Conservation (phyloP, 495 filamentous ascomycete species). For the Penicillium canariense region DNA sequence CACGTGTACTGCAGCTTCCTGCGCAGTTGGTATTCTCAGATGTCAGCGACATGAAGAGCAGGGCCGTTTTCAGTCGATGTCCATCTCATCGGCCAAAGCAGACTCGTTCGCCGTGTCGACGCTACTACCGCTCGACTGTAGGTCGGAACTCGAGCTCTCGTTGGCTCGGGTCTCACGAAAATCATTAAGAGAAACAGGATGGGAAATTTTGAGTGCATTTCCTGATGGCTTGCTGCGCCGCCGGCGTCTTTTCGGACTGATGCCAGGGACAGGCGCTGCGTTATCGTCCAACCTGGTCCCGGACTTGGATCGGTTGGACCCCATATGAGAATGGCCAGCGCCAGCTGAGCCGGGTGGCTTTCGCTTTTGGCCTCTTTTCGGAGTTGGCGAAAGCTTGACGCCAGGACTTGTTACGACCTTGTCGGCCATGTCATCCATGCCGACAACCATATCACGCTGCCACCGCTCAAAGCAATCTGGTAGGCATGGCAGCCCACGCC, state of each 20-base stretch:
- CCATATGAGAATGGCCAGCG: background rate
- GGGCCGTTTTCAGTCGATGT: slow-evolving; percentile 25
- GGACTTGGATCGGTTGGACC: background rate
- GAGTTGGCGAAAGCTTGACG: background rate
- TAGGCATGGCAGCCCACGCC: slow-evolving; percentile 11
- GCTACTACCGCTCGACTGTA: slow-evolving; percentile 16
- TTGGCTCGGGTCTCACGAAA: slow-evolving; percentile 20
- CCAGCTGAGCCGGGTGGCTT: slow-evolving; percentile 24
- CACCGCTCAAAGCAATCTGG: slow-evolving; percentile 26
- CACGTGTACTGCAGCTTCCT: background rate
- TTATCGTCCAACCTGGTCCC: slow-evolving; percentile 7
- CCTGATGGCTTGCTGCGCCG: slow-evolving; percentile 19
- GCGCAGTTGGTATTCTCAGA: background rate
- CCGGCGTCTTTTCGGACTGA: slow-evolving; percentile 30
- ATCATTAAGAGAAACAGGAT: slow-evolving; percentile 9
- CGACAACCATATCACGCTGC: slow-evolving; percentile 37
- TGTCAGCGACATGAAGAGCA: background rate
- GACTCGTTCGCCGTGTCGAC: slow-evolving; percentile 11
- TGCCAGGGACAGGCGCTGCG: slow-evolving; percentile 7
- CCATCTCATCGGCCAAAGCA: slow-evolving; percentile 27
- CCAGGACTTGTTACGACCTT: slow-evolving; percentile 17
- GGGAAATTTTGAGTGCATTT: slow-evolving; percentile 6
- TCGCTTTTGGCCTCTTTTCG: slow-evolving; percentile 38
- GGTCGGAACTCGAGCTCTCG: slow-evolving; percentile 23
- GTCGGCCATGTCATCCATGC: slow-evolving; percentile 31